Base-by-base conservation (phyloP, 345 rosid genomes). In the Salix caprea region DNA sequence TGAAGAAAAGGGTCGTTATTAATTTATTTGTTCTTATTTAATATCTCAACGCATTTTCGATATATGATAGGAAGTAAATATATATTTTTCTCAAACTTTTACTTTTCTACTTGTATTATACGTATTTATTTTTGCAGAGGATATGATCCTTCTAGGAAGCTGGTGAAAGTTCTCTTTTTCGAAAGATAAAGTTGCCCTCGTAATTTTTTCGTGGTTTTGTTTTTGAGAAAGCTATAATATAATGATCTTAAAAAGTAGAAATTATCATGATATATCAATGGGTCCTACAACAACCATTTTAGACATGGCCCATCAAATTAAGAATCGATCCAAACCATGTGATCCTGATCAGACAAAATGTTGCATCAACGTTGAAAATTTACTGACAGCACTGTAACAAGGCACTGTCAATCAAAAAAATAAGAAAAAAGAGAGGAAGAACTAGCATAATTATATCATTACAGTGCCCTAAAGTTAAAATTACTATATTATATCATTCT, bases 141-240 rank as follows among this genome's bases (percentile, higher is more conserved):
- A 80, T 85, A 79, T 76, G 84, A 87, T 75, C 84, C 85, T 72
- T 87, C 82, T 81, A 42, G 82, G 86, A 83, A 77, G 82, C 68
- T 70, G 86, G 81, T 76, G 84, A 81, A 83, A 83, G 87, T 67
- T 69, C 72, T 80, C 80, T 81, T 79, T 81, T 78, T 40, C 13
- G 56, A 77, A 82, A 81, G 80, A 72, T 50, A 79, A 84, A 81
- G 74, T 67, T 24, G 62, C 11, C 34, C 19, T 11, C 23, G 52
- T 32, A 48, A 68, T 34, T 12, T 52, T 21, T 69, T 26, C 9
- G 50, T 28, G 64, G 19, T 64, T 64, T 36, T 72, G 32, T 71
- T 77, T 39, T 58, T 58, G 37, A 12, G 69, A 78, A 79, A 79
- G 68, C 13, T 19, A 78, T 30, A 24, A 78, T 30, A 24, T 8